A percentile compares a stretch with the other conserved stretches of the same genome.
phyloP scores from a whole-genome alignment of 768 basidiomycete species.

The Lactarius pseudohatsudake region DNA sequence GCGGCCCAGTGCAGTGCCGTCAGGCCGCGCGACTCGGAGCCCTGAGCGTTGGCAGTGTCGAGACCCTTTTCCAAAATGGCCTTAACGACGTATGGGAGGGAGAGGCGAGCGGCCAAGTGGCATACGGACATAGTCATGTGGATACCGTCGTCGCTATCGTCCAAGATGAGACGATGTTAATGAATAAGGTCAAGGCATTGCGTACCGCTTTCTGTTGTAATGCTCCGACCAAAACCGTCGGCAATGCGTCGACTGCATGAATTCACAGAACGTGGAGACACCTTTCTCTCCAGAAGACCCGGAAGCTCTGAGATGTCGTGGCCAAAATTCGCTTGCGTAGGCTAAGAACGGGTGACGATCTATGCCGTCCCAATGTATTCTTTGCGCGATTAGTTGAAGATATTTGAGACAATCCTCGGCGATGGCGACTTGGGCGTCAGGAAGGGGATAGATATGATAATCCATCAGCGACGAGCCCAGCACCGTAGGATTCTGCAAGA shows the following conservation, averaged over 20 bases:
- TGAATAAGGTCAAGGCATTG: background rate
- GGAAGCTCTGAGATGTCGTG: conserved; percentile 8
- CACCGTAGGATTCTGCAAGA: background rate
- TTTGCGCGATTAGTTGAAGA: background rate
- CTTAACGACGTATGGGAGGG: conserved; percentile 6
- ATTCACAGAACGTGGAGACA: background rate
- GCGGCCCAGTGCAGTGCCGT: conserved; percentile 14
- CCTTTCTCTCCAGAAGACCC: background rate
- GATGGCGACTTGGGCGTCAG: background rate
- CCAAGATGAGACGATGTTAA: background rate
- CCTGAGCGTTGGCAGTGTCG: background rate
- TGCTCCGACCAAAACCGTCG: background rate
- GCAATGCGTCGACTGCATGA: background rate
- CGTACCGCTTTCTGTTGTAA: conserved; percentile 7
- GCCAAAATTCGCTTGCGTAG: conserved; percentile 13
- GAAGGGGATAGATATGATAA: conserved; percentile 14
- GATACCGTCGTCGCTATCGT: background rate
- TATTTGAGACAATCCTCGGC: conserved; percentile 9
- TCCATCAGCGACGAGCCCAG: background rate
- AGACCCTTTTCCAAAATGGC: conserved; percentile 1
- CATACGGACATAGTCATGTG: conserved; percentile 5
- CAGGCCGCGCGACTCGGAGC: background rate
- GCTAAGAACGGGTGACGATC: background rate
- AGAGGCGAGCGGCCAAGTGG: conserved; percentile 12
- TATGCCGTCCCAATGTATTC: no score